These are phyloP conservation scores for Picea abies DNA, from an alignment of 83 land plant species.

Conservation along the genomic window DNA sequence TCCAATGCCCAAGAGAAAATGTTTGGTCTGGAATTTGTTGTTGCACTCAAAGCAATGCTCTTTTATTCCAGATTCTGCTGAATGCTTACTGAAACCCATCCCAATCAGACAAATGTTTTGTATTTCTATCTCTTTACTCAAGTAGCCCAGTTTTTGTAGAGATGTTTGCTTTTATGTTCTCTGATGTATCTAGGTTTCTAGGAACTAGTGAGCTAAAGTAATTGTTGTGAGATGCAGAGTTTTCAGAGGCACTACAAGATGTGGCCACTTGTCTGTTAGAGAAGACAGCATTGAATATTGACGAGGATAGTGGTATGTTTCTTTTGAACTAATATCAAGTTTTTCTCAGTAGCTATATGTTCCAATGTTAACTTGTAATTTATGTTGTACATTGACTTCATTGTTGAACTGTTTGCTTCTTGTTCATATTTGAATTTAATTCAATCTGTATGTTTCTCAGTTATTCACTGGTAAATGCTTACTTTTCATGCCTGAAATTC, in stretches of 20 bases:
- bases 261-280: slow-evolving; percentile 62
- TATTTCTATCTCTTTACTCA: too few species aligned
- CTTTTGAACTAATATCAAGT: neutral
- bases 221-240: slow-evolving; percentile 40
- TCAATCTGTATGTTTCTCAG: neutral
- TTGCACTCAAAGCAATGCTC: too few species aligned
- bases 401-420: neutral
- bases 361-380: neutral
- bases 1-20: too few species aligned
- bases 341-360: neutral
- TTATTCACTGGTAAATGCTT: neutral
- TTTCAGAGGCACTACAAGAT: slow-evolving; percentile 60
- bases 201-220: too few species aligned
- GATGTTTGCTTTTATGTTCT: too few species aligned
- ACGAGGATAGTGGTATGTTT: slow-evolving; percentile 61
- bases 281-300: slow-evolving; percentile 51
- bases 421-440: neutral
- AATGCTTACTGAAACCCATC: too few species aligned
- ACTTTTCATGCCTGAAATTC: neutral
- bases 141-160: too few species aligned
- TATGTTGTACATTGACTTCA: neutral
- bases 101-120: too few species aligned
- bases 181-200: too few species aligned
- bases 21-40: too few species aligned
- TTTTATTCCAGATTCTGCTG: too few species aligned